phyloP scores from a whole-genome alignment of 108 stramenopile species.

The Stephanodiscus minutulus region DNA sequence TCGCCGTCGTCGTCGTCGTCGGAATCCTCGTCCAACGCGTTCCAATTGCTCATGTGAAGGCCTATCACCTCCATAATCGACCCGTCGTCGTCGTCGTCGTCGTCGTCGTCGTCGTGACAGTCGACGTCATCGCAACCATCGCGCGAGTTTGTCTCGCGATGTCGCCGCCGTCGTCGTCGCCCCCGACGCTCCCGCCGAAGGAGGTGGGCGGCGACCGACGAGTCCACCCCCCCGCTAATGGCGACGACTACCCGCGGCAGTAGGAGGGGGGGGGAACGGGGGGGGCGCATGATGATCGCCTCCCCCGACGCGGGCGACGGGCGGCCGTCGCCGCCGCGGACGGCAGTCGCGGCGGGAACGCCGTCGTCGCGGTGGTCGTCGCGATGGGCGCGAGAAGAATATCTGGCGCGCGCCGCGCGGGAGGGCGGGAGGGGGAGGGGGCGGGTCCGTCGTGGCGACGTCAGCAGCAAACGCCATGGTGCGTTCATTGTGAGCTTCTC shows the following conservation, averaged over 20 bases:
- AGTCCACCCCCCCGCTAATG: slow-evolving; percentile 97
- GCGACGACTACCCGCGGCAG: slow-evolving; percentile 74
- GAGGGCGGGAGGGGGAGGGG: too few species aligned
- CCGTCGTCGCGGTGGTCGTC: too few species aligned
- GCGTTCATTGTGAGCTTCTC: too few species aligned
- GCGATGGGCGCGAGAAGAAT: too few species aligned
- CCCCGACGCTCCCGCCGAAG: slow-evolving; percentile 12
- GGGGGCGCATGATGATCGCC: background rate
- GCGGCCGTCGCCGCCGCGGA: too few species aligned
- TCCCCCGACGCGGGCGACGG: too few species aligned
- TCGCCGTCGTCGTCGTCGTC: background rate
- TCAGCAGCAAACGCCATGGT: too few species aligned
- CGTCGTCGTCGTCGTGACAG: background rate
- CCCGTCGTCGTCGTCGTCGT: background rate
- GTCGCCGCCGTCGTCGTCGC: background rate
- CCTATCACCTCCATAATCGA: slow-evolving; percentile 39
- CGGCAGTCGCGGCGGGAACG: too few species aligned
- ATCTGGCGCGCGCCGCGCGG: too few species aligned
- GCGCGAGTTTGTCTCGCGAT: too few species aligned
- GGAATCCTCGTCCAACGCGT: slow-evolving; percentile 69
- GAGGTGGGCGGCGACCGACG: slow-evolving; percentile 87
- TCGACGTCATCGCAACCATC: too few species aligned
- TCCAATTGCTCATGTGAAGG: slow-evolving; percentile 92
- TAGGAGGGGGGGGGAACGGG: background rate
- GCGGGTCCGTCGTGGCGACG: too few species aligned